Evolutionary conservation across 106 monocot species (phyloP), one percentile per base, ranked within the genome.

Genomic region (Phalaenopsis aphrodite): DNA sequence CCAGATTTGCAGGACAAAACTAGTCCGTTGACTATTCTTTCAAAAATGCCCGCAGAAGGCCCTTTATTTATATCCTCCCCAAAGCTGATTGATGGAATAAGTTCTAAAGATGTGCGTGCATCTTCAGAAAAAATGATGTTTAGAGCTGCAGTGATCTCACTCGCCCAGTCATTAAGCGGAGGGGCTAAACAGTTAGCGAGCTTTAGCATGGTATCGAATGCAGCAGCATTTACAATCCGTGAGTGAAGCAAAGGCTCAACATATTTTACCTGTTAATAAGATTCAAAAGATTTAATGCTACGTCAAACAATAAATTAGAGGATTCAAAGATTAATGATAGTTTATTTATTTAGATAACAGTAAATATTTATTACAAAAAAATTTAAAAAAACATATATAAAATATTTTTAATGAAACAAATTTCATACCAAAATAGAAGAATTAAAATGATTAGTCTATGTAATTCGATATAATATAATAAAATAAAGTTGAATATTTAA

Each of bases 81-180:
- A 16, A 86, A 84, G 47, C 49, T 56, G 41, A 76, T 37, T 36
- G 75, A 16, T 19, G 89, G 82, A 74, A 87, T 77, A 77, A 87
- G 87, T 9, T 99, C 94, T 39, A 55, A 87, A 7, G 76, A 74
- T 24, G 83, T 61, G 56, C 72, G 39, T 36, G 52, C 18, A 81
- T 95, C 89, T 49, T 91, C 77, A 16, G 55, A 66, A 46, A 86
- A 91, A 49, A 91, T 89, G 76, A 95, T 82, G 56, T 82, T 85
- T 48, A 95, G 84, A 76, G 92, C 95, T 82, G 93, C 83, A 83
- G 99, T 89, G 80, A 99, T 95, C 76, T 99, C 93, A 75, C 81
- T 82, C 24, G 94, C 94, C 87, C 93, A 99, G 77, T 88, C 82
- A 85, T 87, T 89, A 17, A 99, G 82, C 49, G 95, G 95, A 78